A percentile compares a stretch with the other conserved stretches of the same genome.
These are phyloP conservation scores for Kodamaea fungicola DNA, from an alignment of 1,139 yeast species.

Conservation along the genomic window DNA sequence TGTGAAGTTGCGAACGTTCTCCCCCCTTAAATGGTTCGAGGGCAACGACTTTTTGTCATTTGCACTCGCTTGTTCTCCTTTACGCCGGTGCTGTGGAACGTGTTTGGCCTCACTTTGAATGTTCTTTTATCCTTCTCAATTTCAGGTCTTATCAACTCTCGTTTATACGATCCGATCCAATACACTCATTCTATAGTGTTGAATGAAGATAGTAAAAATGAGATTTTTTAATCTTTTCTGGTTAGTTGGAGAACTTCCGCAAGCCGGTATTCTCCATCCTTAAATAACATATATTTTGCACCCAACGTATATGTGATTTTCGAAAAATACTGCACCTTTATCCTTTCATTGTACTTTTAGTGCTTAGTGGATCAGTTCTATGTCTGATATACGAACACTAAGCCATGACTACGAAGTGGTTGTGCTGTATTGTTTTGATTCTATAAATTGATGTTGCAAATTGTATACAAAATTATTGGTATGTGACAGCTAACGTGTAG, in stretches of 20 bases:
- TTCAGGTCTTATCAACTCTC: conserved; percentile 44
- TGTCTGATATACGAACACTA: no score
- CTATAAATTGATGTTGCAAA: no score
- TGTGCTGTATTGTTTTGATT: no score
- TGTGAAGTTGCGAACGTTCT: conserved; percentile 81
- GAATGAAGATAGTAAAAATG: no score
- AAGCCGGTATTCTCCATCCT: conserved; percentile 31
- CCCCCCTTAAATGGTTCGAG: conserved; percentile 80
- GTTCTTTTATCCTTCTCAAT: no score
- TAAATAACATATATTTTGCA: conserved; percentile 69
- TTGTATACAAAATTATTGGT: no score
- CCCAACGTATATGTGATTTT: conserved; percentile 59
- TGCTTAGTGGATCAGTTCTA: conserved; percentile 7
- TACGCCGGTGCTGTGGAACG: conserved; percentile 71
- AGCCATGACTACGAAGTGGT: no score
- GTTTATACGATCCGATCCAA: conserved; percentile 71
- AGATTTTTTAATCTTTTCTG: no score
- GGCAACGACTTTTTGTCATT: conserved; percentile 96
- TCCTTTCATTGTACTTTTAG: neutral
- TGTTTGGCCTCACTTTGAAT: conserved; percentile 81
- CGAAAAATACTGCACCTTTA: conserved; percentile 21
- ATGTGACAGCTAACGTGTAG: no score
- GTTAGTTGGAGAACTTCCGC: conserved; percentile 91
- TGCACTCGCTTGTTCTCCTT: conserved; percentile 69
- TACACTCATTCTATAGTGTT: conserved; percentile 99